phyloP scores from a whole-genome alignment of 2,329 filamentous ascomycete species.

The Cercospora nicotianae region DNA sequence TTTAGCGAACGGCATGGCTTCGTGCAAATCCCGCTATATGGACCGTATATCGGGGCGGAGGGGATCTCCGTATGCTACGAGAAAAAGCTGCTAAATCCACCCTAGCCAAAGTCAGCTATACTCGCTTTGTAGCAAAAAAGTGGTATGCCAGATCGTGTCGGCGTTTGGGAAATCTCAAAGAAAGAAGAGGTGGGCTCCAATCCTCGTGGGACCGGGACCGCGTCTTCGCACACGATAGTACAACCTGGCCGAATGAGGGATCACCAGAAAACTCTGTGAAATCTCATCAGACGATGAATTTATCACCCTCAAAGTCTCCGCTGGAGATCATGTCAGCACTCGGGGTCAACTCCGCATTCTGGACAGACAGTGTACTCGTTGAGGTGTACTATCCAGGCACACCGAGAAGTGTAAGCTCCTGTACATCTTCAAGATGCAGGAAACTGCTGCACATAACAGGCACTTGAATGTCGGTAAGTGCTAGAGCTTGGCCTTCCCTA shows the following conservation, averaged over 20 bases:
- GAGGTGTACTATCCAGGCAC: too few species aligned
- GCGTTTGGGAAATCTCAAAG: neutral
- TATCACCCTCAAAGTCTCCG: neutral
- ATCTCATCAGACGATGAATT: neutral
- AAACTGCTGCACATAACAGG: too few species aligned
- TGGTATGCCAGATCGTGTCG: neutral
- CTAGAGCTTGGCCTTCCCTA: too few species aligned
- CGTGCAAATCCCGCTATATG: neutral
- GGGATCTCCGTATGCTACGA: neutral
- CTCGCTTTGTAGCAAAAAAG: neutral
- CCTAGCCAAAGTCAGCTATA: neutral
- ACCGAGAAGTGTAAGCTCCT: too few species aligned
- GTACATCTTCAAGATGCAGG: too few species aligned
- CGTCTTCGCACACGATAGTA: neutral
- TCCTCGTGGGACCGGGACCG: neutral
- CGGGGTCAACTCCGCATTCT: neutral
- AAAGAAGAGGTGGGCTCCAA: too few species aligned
- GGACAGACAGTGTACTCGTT: too few species aligned
- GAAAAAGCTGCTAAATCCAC: neutral
- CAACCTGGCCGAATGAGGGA: neutral
- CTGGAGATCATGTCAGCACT: neutral
- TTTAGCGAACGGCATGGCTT: neutral
- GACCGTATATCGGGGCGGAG: neutral
- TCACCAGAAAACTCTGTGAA: neutral
- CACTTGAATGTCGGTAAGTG: too few species aligned